Evolutionary conservation across 1,284 basidiomycete genomes (phyloP).

Genomic region (Leccinum fallax): DNA sequence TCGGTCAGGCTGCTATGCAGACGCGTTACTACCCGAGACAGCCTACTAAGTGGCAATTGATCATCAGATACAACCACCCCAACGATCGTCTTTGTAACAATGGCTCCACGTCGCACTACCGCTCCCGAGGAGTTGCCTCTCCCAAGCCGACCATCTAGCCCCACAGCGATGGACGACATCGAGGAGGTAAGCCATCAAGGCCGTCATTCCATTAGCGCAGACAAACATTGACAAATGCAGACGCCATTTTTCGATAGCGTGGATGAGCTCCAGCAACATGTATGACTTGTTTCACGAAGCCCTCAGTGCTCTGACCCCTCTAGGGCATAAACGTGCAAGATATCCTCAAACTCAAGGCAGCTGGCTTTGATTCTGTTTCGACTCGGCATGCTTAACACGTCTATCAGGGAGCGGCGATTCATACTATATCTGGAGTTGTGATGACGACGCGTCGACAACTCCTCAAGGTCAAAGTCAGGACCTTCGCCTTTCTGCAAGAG

Average conservation of each 20-base stretch:
- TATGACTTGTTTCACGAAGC: slow-evolving; percentile 37
- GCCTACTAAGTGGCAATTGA: no score
- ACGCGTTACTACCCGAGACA: background rate
- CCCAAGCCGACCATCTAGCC: slow-evolving; percentile 42
- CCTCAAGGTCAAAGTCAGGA: slow-evolving; percentile 84
- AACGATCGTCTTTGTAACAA: slow-evolving; percentile 3
- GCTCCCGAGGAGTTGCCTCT: slow-evolving; percentile 35
- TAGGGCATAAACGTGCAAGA: slow-evolving; percentile 95
- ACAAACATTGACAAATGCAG: slow-evolving; percentile 34
- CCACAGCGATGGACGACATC: slow-evolving; percentile 42
- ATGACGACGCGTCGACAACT: slow-evolving; percentile 88
- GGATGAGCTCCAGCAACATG: slow-evolving; percentile 88
- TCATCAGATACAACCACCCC: background rate
- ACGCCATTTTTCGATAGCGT: slow-evolving; percentile 72
- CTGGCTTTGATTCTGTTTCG: background rate
- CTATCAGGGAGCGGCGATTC: slow-evolving; percentile 66
- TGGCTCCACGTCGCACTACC: slow-evolving; percentile 34
- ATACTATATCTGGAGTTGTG: slow-evolving; percentile 79
- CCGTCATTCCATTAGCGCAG: background rate
- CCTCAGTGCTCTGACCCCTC: slow-evolving; percentile 6
- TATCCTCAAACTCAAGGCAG: slow-evolving; percentile 88
- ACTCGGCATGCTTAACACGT: slow-evolving; percentile 4
- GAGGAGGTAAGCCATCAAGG: slow-evolving; percentile 41
- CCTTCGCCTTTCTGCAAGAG: slow-evolving; percentile 13
- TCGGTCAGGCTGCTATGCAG: background rate